These are phyloP conservation scores for Hysterium pulicare DNA, from an alignment of 2,329 filamentous ascomycete species.

Conservation along the genomic window DNA sequence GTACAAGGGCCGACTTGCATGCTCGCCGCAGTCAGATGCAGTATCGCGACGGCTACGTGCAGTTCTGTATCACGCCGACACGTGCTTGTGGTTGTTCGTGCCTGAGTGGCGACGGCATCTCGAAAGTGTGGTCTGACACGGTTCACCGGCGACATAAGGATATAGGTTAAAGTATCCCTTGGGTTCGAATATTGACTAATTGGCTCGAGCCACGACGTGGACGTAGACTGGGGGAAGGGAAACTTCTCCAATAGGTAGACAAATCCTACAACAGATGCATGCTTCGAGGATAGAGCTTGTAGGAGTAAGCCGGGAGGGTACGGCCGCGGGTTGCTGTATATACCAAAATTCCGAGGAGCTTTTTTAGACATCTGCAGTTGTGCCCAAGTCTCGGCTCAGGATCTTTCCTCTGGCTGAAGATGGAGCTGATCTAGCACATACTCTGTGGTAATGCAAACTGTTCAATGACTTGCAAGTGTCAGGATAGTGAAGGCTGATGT, in stretches of 20 bases:
- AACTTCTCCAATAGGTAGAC: slow-evolving; percentile 21
- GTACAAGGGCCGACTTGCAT: slow-evolving; percentile 5
- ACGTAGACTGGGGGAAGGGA: slow-evolving; percentile 11
- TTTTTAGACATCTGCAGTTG: slow-evolving; percentile 1
- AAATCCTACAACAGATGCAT: too few species aligned
- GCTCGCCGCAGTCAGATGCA: slow-evolving; percentile 11
- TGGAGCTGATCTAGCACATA: too few species aligned
- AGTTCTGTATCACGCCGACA: slow-evolving; percentile 17
- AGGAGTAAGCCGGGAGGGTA: slow-evolving; percentile 2
- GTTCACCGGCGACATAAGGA: too few species aligned
- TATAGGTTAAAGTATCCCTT: too few species aligned
- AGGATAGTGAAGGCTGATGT: too few species aligned
- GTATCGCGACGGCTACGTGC: slow-evolving; percentile 13
- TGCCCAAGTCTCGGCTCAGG: slow-evolving; percentile 1
- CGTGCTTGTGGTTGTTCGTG: slow-evolving; percentile 19
- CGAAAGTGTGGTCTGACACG: background rate
- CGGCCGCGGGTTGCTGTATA: slow-evolving; percentile 4
- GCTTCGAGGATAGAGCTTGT: slow-evolving; percentile 3
- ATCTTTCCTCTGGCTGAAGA: background rate
- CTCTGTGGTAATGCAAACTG: background rate
- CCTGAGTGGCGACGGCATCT: slow-evolving; percentile 12
- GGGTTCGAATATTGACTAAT: too few species aligned
- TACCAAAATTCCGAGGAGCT: background rate
- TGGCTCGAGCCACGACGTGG: slow-evolving; percentile 26
- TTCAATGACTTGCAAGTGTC: too few species aligned